These are phyloP conservation scores for Leccinum pachyderme DNA, from an alignment of 1,284 basidiomycete species.

Conservation along the genomic window DNA sequence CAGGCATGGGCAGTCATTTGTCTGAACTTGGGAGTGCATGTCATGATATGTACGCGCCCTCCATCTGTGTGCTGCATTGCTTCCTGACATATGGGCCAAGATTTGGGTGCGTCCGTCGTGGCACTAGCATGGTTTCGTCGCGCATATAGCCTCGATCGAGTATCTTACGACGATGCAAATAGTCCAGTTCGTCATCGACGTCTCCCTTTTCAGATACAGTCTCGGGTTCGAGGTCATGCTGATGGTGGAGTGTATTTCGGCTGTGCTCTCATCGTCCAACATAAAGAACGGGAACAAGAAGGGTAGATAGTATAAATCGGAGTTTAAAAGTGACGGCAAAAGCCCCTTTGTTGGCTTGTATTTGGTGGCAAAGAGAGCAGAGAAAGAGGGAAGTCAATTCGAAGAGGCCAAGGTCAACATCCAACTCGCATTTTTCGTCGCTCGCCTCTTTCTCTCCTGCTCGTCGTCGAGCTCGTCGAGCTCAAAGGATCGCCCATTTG, in stretches of 20 bases:
- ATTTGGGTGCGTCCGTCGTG: constrained; percentile 71
- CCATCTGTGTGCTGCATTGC: neutral
- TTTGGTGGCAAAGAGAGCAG: constrained; percentile 21
- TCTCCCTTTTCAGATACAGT: constrained; percentile 85
- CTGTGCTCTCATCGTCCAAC: too few relatives aligned
- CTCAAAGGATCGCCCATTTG: constrained; percentile 7
- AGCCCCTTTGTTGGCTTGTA: constrained; percentile 28
- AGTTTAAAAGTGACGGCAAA: constrained; percentile 20
- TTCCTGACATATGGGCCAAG: constrained; percentile 51
- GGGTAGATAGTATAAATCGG: too few relatives aligned
- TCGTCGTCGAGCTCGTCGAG: constrained; percentile 21
- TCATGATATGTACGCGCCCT: constrained; percentile 90
- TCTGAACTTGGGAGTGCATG: constrained; percentile 92
- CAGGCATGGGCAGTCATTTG: constrained; percentile 93
- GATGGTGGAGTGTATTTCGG: too few relatives aligned
- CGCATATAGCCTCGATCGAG: constrained; percentile 32
- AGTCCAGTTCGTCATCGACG: constrained; percentile 87
- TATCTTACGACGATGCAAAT: constrained; percentile 96
- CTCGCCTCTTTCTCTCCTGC: constrained; percentile 7
- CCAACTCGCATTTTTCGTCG: constrained; percentile 20
- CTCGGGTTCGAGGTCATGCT: neutral
- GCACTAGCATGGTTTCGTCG: neutral
- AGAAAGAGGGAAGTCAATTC: constrained; percentile 14
- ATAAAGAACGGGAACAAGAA: too few relatives aligned
- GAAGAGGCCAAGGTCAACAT: constrained; percentile 18